These are phyloP conservation scores for Chaetomium tenue DNA, from an alignment of 495 filamentous ascomycete genomes.

Conservation along the genomic window DNA sequence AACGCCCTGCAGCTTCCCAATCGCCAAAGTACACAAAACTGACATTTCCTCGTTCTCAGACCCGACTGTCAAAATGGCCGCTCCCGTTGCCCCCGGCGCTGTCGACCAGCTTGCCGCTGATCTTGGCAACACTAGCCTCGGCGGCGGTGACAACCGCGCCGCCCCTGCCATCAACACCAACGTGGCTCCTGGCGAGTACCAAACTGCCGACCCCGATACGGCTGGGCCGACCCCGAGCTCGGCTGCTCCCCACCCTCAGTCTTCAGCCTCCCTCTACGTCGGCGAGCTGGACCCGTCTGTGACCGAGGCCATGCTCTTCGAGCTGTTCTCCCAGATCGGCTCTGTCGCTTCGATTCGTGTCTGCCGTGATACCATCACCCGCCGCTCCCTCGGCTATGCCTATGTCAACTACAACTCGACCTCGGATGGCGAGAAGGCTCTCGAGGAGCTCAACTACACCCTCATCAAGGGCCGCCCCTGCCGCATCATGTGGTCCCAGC, in stretches of 20 bases:
- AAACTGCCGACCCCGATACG: slow-evolving; percentile 54
- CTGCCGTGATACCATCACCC: slow-evolving; percentile 98
- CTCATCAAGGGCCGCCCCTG: slow-evolving; percentile 97
- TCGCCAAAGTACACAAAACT: slow-evolving; percentile 8
- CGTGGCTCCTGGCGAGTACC: slow-evolving; percentile 50
- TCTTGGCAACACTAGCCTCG: slow-evolving; percentile 58
- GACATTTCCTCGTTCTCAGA: slow-evolving; percentile 18
- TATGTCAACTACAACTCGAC: slow-evolving; percentile 99
- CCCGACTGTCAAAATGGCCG: slow-evolving; percentile 55
- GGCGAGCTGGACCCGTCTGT: slow-evolving; percentile 96
- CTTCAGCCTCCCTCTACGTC: slow-evolving; percentile 96
- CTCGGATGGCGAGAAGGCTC: slow-evolving; percentile 90
- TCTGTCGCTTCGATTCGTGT: slow-evolving; percentile 99
- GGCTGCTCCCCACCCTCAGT: slow-evolving; percentile 69
- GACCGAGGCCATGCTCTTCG: slow-evolving; percentile 99
- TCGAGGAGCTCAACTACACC: slow-evolving; percentile 99
- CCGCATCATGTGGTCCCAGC: slow-evolving; percentile 99
- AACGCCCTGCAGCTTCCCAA: background rate
- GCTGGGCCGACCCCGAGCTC: slow-evolving; percentile 70
- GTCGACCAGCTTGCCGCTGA: slow-evolving; percentile 69
- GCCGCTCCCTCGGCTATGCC: slow-evolving; percentile 97
- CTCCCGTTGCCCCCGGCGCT: slow-evolving; percentile 59
- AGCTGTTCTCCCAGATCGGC: slow-evolving; percentile 99
- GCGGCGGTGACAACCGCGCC: slow-evolving; percentile 59
- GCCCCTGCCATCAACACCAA: slow-evolving; percentile 66